Conservation (phyloP, 78 protist species). For the Dictyostelium firmibasis region DNA sequence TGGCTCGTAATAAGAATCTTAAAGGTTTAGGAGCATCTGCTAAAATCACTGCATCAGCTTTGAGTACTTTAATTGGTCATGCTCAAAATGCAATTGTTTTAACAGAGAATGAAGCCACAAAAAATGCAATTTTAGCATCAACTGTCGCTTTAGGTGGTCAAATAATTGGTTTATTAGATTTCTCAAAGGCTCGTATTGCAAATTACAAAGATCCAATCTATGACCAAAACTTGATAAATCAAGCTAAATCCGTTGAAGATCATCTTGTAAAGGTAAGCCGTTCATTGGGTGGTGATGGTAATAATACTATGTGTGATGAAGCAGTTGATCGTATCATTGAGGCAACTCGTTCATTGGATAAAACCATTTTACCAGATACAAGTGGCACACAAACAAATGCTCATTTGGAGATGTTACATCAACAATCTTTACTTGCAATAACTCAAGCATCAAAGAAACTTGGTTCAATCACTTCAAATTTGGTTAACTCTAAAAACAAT, state of each 20-base stretch:
- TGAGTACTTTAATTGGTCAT: constrained; percentile 8
- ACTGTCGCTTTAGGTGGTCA: constrained; percentile 32
- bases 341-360: constrained; percentile 49
- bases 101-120: constrained; percentile 12
- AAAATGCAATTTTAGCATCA: not conserved
- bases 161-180: constrained; percentile 42
- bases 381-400: constrained; percentile 27
- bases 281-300: constrained; percentile 27
- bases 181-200: constrained; percentile 73
- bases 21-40: constrained; percentile 77
- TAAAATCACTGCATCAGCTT: constrained; percentile 34
- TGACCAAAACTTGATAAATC: constrained; percentile 38
- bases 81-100: constrained; percentile 15
- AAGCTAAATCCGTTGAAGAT: constrained; percentile 48
- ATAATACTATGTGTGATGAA: constrained; percentile 46
- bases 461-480: constrained; percentile 44
- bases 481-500: constrained; percentile 33
- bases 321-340: constrained; percentile 66
- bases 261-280: constrained; percentile 11
- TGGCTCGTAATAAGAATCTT: constrained; percentile 61
- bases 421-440: constrained; percentile 28
- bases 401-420: constrained; percentile 40
- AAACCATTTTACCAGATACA: constrained; percentile 54
- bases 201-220: constrained; percentile 77
- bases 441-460: constrained; percentile 54